These are phyloP conservation scores for Teratosphaeria nubilosa DNA, from an alignment of 2,329 filamentous ascomycete genomes.

Conservation along the genomic window DNA sequence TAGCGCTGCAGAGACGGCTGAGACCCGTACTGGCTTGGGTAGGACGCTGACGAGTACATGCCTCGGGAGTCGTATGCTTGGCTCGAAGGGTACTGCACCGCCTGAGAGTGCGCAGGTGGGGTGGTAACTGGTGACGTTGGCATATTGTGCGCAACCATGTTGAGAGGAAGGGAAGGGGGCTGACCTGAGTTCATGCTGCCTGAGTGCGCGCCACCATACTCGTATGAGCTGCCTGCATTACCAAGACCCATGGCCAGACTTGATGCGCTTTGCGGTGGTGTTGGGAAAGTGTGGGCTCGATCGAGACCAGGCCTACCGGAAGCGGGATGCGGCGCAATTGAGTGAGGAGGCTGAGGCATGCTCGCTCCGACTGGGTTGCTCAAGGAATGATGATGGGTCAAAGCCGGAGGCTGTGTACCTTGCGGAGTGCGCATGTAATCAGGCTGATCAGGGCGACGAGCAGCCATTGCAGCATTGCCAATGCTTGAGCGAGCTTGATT, in stretches of 20 bases:
- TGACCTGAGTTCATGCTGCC: conserved; percentile 50
- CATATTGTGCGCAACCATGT: conserved; percentile 63
- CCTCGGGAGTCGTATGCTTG: conserved; percentile 71
- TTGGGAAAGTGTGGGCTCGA: conserved; percentile 84
- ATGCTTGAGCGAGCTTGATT: conserved; percentile 62
- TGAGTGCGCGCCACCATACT: conserved; percentile 52
- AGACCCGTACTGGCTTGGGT: conserved; percentile 53
- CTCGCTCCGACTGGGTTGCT: conserved; percentile 48
- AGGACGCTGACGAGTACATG: conserved; percentile 63
- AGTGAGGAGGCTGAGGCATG: conserved; percentile 57
- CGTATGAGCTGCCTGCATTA: conserved; percentile 62
- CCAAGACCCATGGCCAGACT: conserved; percentile 66
- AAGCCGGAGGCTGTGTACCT: conserved; percentile 53
- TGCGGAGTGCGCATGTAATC: conserved; percentile 51
- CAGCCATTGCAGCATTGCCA: conserved; percentile 53
- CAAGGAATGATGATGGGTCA: conserved; percentile 63
- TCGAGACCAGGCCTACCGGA: conserved; percentile 63
- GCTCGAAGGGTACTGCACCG: conserved; percentile 67
- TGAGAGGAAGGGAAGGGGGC: conserved; percentile 71
- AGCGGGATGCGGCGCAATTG: conserved; percentile 51
- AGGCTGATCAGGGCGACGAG: conserved; percentile 47
- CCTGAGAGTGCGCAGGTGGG: conserved; percentile 69
- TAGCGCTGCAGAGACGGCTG: conserved; percentile 63
- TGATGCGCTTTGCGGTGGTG: conserved; percentile 85
- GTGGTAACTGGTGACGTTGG: conserved; percentile 77